Conservation (phyloP, 78 protist species). For the Tieghemostelium lacteum region DNA sequence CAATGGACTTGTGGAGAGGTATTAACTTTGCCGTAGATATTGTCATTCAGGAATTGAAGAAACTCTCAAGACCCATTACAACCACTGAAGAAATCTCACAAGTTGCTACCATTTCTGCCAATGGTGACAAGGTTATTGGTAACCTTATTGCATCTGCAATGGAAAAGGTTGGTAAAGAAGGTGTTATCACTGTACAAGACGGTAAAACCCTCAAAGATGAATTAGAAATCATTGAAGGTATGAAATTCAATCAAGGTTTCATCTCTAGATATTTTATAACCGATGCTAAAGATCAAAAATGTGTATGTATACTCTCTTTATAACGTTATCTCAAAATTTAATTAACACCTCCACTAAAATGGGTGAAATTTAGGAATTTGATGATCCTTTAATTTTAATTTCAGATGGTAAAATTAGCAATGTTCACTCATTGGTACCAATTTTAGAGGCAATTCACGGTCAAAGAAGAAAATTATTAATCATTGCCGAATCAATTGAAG, state of each 20-base stretch:
- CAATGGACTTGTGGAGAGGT: constrained; percentile 98
- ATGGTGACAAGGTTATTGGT: constrained; percentile 98
- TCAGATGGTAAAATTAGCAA: constrained; percentile 86
- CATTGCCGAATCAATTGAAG: constrained; percentile 97
- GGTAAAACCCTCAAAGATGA: constrained; percentile 97
- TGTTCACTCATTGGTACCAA: constrained; percentile 88
- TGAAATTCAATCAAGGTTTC: constrained; percentile 98
- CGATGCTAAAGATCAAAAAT: constrained; percentile 90
- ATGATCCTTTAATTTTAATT: constrained; percentile 90
- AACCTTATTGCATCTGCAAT: constrained; percentile 97
- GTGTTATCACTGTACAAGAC: constrained; percentile 99
- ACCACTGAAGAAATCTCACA: constrained; percentile 95
- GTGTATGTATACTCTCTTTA: constrained; percentile 23
- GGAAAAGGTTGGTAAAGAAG: constrained; percentile 99
- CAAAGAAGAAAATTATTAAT: constrained; percentile 90
- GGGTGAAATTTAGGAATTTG: constrained; percentile 82
- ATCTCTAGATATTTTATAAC: constrained; percentile 98
- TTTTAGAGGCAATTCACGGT: constrained; percentile 89
- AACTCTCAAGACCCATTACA: constrained; percentile 90
- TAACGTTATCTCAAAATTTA: neutral
- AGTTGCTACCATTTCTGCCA: constrained; percentile 99
- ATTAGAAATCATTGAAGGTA: constrained; percentile 98
- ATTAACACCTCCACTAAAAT: neutral
- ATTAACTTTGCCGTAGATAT: constrained; percentile 93
- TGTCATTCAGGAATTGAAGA: constrained; percentile 89